Evolutionary conservation across 2,329 filamentous ascomycete genomes (phyloP), one percentile per base, ranked within the genome.

Genomic region (Trichoderma hamatum): DNA sequence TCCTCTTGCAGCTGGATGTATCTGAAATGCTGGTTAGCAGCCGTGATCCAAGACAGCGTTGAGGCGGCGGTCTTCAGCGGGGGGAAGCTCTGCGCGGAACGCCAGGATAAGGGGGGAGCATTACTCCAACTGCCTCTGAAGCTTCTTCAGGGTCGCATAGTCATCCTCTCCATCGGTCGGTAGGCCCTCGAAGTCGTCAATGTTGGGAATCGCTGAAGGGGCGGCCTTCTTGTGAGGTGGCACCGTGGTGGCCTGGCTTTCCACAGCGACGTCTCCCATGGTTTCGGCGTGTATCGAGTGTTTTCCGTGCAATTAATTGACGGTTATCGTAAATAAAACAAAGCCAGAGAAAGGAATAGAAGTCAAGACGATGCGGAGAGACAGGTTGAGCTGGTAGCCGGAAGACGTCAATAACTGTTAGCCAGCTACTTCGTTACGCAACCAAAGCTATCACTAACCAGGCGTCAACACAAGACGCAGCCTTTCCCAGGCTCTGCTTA

Each of bases 1-100:
- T 99, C 96, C 83, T 99, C 96, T 84, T 99, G 96, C 75, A 99
- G 87, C 82, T 97, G 93, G 80, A 98, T 97, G 81, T 97, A 93
- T 80, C 91, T 93, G 16, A 19, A 32, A 3, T 32, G 75, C 72
- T 68, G 39, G 68, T 72, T 72, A 81, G 78, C 52, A 63, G 68
- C 70, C 72, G 54, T 74, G n/a, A 56, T 32, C 62, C 21, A 30
- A 62, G 52, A 49, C 10, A n/a, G 14, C 28, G 46, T 26, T 49
- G 62, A 26, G 28, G 36, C 19, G 26, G 9, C 28, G 26, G 9
- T 61, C 39, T 36, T 56, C 24, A 16, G 26, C 43, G 28, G 34
- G 55, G 46, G 9, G 26, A 21, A 49, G 30, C 46, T 30, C 16
- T 30, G 43, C 16, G 39, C 39, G 43, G 39, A 51, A 36, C 24